Base-by-base conservation (phyloP, 257 asterid species). In the Hygrophila difformis region DNA sequence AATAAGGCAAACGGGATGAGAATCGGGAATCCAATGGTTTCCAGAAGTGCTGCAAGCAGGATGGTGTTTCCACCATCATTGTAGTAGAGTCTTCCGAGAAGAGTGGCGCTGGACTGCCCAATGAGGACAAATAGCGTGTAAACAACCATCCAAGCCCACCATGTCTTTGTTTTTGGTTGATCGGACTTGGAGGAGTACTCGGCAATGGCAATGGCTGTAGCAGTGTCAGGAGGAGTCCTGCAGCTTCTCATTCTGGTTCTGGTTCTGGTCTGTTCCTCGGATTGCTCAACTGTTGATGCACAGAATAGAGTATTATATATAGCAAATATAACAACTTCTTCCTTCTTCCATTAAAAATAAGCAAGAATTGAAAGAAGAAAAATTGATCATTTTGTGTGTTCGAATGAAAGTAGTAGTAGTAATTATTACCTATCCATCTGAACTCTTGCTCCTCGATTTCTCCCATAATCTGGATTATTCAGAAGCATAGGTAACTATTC, bases 51-150 rank as follows among this genome's bases (percentile, higher is more conserved):
- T 22, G 76, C 72, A 13, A 78, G 41, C 64, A 78, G 65, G 23
- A 56, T 52, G 28, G 71, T 60, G 15, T 72, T 61, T 33, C 93
- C 93, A 0, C 93, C 93, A 45, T 74, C 35, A 7, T 49, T 65
- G 65, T 63, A 82, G 56, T 78, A 82, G 2, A 75, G 12, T 44
- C 78, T 45, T 8, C 72, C 74, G 13, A 82, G 63, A 17, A 82
- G 62, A 17, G 66, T 64, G 51, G 72, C 79, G 12, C 47, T 47
- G 2, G 80, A 22, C 35, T 75, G 80, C 21, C 85, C 72, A 2
- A 69, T 9, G 3, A 78, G 69, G 43, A 78, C 63, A 29, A 73
- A 61, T 14, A 46, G 20, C 0, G 67, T 48, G 36, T 63, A 75
- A 40, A 69, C 16, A 12, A 51, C 13, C 53, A 70, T 58, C 43